Evolutionary conservation across 495 filamentous ascomycete species (phyloP).

Genomic region (Penicillium argentinense): DNA sequence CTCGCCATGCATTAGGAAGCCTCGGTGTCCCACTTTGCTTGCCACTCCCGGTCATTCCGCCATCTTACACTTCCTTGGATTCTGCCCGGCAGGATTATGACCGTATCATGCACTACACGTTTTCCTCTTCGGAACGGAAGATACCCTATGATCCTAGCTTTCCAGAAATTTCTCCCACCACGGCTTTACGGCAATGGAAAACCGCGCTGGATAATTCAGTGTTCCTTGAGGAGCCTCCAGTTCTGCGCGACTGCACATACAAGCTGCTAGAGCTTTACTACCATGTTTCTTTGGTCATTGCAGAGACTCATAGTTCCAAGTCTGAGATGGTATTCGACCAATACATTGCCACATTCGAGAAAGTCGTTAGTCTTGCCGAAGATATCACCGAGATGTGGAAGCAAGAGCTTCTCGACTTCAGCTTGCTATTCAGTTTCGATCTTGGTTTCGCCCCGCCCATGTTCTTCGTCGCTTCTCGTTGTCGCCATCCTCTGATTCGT

Average conservation of each 20-base stretch:
- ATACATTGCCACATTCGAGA: background rate
- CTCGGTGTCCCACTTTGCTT: background rate
- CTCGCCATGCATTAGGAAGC: background rate
- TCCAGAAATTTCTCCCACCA: background rate
- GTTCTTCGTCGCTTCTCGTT: constrained; percentile 8
- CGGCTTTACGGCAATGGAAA: constrained; percentile 3
- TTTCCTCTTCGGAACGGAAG: background rate
- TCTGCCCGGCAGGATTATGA: constrained; percentile 3
- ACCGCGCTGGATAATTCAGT: background rate
- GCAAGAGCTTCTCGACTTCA: background rate
- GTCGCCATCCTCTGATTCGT: background rate
- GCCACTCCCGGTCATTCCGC: constrained; percentile 1
- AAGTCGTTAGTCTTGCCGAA: background rate
- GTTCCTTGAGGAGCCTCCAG: background rate
- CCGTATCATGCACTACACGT: constrained; percentile 1
- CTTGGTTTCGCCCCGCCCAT: constrained; percentile 6
- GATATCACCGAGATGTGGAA: background rate
- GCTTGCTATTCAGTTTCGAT: constrained; percentile 6
- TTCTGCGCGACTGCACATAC: background rate
- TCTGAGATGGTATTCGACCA: constrained; percentile 1
- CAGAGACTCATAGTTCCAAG: background rate
- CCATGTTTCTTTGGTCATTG: constrained; percentile 1
- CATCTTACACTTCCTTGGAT: background rate
- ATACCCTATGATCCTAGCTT: too few relatives aligned
- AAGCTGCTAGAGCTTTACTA: constrained; percentile 6